A percentile compares a stretch with the other conserved stretches of the same genome.
These are phyloP conservation scores for Pseudogymnoascus sp. DNA, from an alignment of 2,329 filamentous ascomycete species.

Conservation along the genomic window DNA sequence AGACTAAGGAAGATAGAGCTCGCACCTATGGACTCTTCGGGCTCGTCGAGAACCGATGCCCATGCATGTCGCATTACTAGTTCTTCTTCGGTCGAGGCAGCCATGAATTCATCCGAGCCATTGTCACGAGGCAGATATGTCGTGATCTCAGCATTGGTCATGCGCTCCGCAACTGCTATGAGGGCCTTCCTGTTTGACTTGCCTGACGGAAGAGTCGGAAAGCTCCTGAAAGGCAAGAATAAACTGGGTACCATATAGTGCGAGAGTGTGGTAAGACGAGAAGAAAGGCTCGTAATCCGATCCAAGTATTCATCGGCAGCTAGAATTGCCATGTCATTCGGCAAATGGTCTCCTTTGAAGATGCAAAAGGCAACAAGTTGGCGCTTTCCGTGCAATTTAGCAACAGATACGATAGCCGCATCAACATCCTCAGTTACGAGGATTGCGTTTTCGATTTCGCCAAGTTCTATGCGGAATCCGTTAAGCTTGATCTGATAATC, in stretches of 20 bases:
- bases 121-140: background rate
- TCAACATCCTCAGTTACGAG: background rate
- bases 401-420: background rate
- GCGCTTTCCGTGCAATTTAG: conserved; percentile 5
- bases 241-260: background rate
- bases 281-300: background rate
- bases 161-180: background rate
- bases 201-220: background rate
- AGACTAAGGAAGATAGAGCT: conserved; percentile 31
- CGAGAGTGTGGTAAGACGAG: background rate
- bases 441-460: conserved; percentile 32
- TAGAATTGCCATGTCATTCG: conserved; percentile 1
- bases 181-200: conserved; percentile 1
- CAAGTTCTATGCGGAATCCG: conserved; percentile 40
- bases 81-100: conserved; percentile 16
- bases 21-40: conserved; percentile 23
- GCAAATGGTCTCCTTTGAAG: conserved; percentile 4
- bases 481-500: conserved; percentile 43
- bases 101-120: background rate
- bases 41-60: conserved; percentile 33
- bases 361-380: conserved; percentile 6
- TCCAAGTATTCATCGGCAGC: conserved; percentile 2
- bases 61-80: conserved; percentile 30
- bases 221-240: background rate
- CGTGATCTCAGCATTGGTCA: background rate